Conservation (phyloP, 2,329 filamentous ascomycete genomes). For the Parastagonospora avenae region DNA sequence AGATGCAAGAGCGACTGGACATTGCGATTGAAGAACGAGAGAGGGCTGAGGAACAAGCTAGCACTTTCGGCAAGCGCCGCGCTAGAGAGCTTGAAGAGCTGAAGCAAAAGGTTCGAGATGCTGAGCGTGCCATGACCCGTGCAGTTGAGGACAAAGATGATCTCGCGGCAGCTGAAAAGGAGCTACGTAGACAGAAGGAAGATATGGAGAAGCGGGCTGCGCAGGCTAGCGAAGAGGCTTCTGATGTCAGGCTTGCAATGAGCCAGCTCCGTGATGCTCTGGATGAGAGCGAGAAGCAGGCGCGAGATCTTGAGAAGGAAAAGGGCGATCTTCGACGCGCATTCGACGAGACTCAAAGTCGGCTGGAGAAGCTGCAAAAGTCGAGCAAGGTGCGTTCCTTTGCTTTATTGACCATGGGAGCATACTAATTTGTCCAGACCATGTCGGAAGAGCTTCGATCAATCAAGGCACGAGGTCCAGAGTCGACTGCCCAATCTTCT, state of each 20-base stretch:
- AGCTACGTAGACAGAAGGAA: constrained; percentile 74
- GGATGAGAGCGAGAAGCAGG: constrained; percentile 85
- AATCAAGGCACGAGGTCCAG: constrained; percentile 50
- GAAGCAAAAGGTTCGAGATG: constrained; percentile 76
- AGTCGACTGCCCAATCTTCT: constrained; percentile 58
- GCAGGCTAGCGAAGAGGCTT: constrained; percentile 72
- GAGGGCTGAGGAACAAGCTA: constrained; percentile 87
- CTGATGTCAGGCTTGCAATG: constrained; percentile 78
- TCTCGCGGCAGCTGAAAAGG: constrained; percentile 72
- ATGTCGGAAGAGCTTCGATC: constrained; percentile 64
- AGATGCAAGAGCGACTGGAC: constrained; percentile 89
- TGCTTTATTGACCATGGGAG: no score
- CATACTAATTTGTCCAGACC: constrained; percentile 41
- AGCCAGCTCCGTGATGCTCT: constrained; percentile 77
- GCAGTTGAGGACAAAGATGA: constrained; percentile 78
- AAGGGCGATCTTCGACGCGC: constrained; percentile 74
- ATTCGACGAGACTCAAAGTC: constrained; percentile 76
- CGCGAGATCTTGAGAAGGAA: constrained; percentile 82
- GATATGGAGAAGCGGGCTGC: constrained; percentile 75
- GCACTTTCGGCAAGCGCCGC: constrained; percentile 73
- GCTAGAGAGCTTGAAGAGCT: constrained; percentile 87
- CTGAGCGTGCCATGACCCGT: constrained; percentile 75
- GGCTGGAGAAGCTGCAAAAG: constrained; percentile 80
- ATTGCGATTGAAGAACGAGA: constrained; percentile 92
- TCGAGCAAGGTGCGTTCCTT: constrained; percentile 57